A percentile compares a stretch with the other conserved stretches of the same genome.
These are phyloP conservation scores for Tricholoma hemisulphureum DNA, from an alignment of 768 basidiomycete species.

Conservation along the genomic window DNA sequence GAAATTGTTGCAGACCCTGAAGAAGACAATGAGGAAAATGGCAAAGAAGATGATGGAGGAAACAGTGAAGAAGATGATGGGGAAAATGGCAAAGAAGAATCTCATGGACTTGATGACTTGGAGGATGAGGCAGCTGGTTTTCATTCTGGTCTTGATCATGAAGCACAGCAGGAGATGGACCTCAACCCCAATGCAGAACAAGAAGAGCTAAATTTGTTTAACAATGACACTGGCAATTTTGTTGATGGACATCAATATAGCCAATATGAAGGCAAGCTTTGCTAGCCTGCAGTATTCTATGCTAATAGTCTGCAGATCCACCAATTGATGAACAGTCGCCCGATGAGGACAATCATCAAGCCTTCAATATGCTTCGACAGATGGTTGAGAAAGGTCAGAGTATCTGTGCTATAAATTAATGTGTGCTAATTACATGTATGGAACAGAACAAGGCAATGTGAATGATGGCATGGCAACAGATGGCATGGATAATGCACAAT, in stretches of 20 bases:
- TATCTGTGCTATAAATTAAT: too few species aligned
- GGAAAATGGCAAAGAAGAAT: neutral
- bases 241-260: neutral
- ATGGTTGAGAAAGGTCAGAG: too few species aligned
- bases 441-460: neutral
- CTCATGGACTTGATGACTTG: neutral
- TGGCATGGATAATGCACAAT: neutral
- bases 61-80: neutral
- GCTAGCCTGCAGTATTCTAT: too few species aligned
- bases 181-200: neutral
- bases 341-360: neutral
- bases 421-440: too few species aligned
- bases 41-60: neutral
- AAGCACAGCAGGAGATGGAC: neutral
- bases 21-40: neutral
- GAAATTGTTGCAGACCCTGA: neutral
- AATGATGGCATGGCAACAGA: neutral
- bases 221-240: neutral
- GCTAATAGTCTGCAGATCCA: neutral
- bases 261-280: conserved; percentile 1
- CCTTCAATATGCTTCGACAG: neutral
- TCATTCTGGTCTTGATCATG: neutral
- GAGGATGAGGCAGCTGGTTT: neutral
- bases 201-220: too few species aligned
- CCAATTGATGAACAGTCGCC: conserved; percentile 3